Base-by-base conservation (phyloP, 176 grass and related monocot species). In the Leersia perrieri region DNA sequence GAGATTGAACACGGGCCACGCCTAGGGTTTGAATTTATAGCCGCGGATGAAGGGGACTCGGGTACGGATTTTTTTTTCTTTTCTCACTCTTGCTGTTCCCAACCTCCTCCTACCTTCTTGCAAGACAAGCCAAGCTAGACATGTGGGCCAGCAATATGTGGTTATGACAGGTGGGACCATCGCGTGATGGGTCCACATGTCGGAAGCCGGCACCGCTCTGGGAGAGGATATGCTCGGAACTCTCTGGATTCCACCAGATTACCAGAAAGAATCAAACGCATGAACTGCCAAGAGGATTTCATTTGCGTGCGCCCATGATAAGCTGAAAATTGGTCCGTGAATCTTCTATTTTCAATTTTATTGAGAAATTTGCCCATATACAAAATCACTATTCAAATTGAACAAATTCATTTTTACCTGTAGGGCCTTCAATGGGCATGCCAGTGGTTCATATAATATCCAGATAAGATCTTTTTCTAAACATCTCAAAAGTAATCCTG, bases 21-120 rank as follows among this genome's bases (percentile, higher is more conserved):
- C 28, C 66, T 86, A 82, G 88, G 78, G 88, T 62, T 86, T 35
- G 36, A 0, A 22, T 89, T 82, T 90, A 90, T 90, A 73, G 79
- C 29, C 45, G 1, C 42, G 45, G 34, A n/a, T n/a, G n/a, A n/a
- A 41, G 0, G n/a, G 31, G 2, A 7, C n/a, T 30, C 30, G 20
- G 33, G 3, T 11, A 15, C 0, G 15, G 22, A 47, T 26, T 80
- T 74, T 63, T 53, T 60, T 51, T 49, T 72, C 58, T 53, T 53
- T 53, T 53, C 20, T n/a, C 49, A 5, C 9, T 44, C 49, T n/a
- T 53, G 49, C 6, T 53, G 49, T 2, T 7, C 5, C 49, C 49
- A 22, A 22, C 20, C 49, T 53, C 20, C 49, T 53, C 49, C 49
- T 1, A 53, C 20, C 49, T 53, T 53, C 49, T 53, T 22, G 49